Base-by-base conservation (phyloP, 805 yeast genomes). In the Sungouiella blattae region DNA sequence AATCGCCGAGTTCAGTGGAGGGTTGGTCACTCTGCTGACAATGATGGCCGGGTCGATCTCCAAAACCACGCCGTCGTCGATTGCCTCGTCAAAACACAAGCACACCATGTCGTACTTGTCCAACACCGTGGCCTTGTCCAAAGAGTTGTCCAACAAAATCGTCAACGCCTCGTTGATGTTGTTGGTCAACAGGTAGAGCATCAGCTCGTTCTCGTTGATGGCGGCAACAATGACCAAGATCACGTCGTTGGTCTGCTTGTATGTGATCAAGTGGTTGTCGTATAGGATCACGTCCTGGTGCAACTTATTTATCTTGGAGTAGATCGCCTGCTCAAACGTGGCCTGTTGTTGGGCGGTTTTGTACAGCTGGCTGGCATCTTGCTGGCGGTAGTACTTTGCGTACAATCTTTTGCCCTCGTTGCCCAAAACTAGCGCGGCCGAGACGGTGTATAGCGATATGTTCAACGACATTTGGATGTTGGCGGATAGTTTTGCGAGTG, bases 51-150 rank as follows among this genome's bases (percentile, higher is more conserved):
- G 80, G 53, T 93, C 97, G 18, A 88, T 83, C 60, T 93, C 97
- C 48, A 93, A 72, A 37, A 93, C 79, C 44, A 93, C 78, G 26
- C 98, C 98, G 56, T 89, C 95, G 57, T 93, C 98, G 32, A 93
- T 71, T 7, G 94, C 75, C 63, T 93, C 98, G 60, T 93, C 98
- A 28, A 89, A 75, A 4, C 94, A 86, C 58, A 93, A 73, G 28
- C 87, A 71, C 25, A 88, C 83, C 70, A 86, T 71, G 61, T 93
- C 98, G 57, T 83, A 93, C 57, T 82, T 77, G 46, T 86, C 95
- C 50, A 80, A 75, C 30, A 91, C 66, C 3, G 89, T 75, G 46
- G 80, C 73, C 58, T 80, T 86, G 61, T 93, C 98, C 43, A 89
- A 67, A 11, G 84, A 74, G 47, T 67, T 71, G 48, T 74, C 78